Percentiles rank a stretch among this genome's conserved stretches.
Conservation (phyloP, 116 monocot genomes). For the Papilionanthe hybrid region DNA sequence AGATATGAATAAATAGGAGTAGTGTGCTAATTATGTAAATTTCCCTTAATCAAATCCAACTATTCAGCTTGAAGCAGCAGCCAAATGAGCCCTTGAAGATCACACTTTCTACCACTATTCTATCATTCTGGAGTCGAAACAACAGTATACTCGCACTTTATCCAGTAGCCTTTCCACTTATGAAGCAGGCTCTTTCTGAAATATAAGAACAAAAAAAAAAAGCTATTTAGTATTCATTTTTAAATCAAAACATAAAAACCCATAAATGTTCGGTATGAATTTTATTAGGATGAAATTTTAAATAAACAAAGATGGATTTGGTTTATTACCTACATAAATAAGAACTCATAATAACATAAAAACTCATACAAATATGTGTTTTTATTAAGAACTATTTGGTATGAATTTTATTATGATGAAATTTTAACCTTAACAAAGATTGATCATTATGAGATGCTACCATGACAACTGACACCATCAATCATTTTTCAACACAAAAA, state of each 20-base stretch:
- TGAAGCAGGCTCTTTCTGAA: conserved; percentile 59
- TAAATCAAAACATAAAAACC: background rate
- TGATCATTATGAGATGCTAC: background rate
- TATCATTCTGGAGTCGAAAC: conserved; percentile 6
- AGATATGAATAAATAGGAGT: too few species aligned
- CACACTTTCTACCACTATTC: background rate
- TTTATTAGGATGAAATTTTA: background rate
- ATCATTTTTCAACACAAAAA: background rate
- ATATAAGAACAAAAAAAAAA: background rate
- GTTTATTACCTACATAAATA: background rate
- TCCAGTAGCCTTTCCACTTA: conserved; percentile 48
- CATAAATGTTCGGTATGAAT: background rate
- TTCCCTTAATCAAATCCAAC: too few species aligned
- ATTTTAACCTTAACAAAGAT: too few species aligned
- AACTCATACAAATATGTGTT: too few species aligned
- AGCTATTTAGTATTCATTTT: background rate
- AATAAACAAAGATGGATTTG: background rate
- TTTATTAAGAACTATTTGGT: too few species aligned
- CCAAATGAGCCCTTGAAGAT: too few species aligned
- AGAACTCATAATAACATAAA: too few species aligned
- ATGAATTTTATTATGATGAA: too few species aligned
- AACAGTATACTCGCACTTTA: conserved; percentile 34
- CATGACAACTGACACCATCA: background rate
- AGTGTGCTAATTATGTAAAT: too few species aligned
- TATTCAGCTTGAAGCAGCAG: too few species aligned